Conservation (phyloP, 1,284 basidiomycete genomes). For the Cystobasidium sp. region DNA sequence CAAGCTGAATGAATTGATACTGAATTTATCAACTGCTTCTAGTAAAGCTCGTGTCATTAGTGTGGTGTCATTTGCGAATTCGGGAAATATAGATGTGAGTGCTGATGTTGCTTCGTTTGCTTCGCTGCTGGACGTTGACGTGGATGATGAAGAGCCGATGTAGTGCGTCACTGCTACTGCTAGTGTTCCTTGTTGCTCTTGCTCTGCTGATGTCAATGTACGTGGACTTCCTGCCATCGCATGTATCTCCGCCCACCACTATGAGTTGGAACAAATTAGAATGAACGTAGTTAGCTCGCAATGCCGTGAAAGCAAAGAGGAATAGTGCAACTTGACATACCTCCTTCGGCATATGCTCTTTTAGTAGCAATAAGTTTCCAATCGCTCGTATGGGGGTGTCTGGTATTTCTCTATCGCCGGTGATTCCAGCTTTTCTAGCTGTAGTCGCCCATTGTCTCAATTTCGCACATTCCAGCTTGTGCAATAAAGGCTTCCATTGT, state of each 20-base stretch:
- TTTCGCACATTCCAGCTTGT: conserved; percentile 68
- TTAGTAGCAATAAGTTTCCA: conserved; percentile 43
- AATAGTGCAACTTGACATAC: not conserved
- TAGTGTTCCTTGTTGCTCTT: conserved; percentile 39
- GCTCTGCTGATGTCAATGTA: conserved; percentile 14
- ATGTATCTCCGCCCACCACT: conserved; percentile 40
- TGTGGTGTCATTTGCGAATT: conserved; percentile 58
- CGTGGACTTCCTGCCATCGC: conserved; percentile 40
- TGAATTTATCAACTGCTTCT: conserved; percentile 65
- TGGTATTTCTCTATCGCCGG: conserved; percentile 32
- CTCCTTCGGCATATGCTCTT: conserved; percentile 12
- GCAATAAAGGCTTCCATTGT: conserved; percentile 76
- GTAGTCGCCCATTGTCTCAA: conserved; percentile 56
- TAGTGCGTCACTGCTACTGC: conserved; percentile 36
- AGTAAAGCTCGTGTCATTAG: conserved; percentile 15
- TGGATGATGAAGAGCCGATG: conserved; percentile 3
- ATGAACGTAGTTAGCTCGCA: not conserved
- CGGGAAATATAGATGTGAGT: conserved; percentile 73
- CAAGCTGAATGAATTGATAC: conserved; percentile 83
- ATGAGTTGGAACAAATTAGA: not conserved
- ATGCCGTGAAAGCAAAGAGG: not conserved
- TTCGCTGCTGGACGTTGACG: conserved; percentile 62
- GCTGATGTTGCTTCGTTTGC: conserved; percentile 52
- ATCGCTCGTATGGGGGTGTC: conserved; percentile 45
- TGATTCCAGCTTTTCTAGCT: conserved; percentile 17